Conservation (phyloP, 306 rosid species). For the Prunus mume region DNA sequence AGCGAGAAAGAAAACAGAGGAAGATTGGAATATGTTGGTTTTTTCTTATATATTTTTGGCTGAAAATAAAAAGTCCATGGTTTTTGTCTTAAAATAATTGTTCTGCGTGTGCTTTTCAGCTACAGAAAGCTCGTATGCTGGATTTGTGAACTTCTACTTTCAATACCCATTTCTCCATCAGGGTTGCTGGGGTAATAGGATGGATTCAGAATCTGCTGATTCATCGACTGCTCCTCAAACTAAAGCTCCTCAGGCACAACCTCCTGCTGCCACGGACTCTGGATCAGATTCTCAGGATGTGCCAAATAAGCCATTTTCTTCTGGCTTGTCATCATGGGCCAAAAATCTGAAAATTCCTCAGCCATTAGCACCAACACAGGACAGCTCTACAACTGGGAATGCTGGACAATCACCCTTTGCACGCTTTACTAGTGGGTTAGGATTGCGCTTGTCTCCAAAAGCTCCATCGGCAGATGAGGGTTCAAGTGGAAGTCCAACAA, state of each 20-base stretch:
- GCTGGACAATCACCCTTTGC: conserved; percentile 72
- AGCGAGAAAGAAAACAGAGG: not conserved
- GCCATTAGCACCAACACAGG: conserved; percentile 61
- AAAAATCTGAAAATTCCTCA: conserved; percentile 76
- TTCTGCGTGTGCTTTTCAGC: conserved; percentile 24
- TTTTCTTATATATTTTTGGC: not conserved
- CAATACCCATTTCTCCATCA: conserved; percentile 25
- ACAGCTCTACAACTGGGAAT: conserved; percentile 59
- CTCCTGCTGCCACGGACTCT: conserved; percentile 37
- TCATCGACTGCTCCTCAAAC: conserved; percentile 38
- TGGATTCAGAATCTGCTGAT: conserved; percentile 67
- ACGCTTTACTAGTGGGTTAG: conserved; percentile 85
- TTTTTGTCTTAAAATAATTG: conserved; percentile 6
- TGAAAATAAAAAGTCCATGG: not conserved
- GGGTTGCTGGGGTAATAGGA: conserved; percentile 27
- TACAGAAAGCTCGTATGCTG: conserved; percentile 29
- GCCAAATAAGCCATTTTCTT: conserved; percentile 50
- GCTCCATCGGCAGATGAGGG: conserved; percentile 44
- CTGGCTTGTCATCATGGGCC: conserved; percentile 84
- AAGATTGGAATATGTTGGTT: not conserved
- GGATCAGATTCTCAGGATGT: conserved; percentile 41
- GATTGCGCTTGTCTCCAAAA: conserved; percentile 85
- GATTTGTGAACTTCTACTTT: conserved; percentile 27
- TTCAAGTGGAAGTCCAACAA: conserved; percentile 44
- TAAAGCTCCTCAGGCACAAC: conserved; percentile 36